Evolutionary conservation across 202 grass and related monocot genomes (phyloP), one percentile per base, ranked within the genome.

Genomic region (Setaria italica): DNA sequence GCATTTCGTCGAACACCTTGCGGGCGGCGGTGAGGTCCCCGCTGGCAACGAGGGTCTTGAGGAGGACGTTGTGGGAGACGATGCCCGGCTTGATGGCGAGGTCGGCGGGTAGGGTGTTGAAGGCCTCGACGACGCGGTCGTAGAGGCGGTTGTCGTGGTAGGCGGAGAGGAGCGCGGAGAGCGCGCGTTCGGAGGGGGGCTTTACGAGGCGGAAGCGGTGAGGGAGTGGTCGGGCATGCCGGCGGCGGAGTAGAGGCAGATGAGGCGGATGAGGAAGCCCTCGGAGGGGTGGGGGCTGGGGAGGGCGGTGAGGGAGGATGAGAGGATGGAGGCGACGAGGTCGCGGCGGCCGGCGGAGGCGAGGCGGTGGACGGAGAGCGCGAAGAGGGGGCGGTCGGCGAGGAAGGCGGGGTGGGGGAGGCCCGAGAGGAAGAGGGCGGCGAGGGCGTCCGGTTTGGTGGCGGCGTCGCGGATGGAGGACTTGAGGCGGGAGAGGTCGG

Each of bases 111-210:
- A 91, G 83, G 15, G 78, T 84, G 55, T 78, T 76, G 83, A 97
- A 93, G 72, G 90, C 82, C n/a, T 84, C 19, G 72, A 90, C 62
- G 70, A 80, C 80, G 54, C 83, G 86, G 57, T 92, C 92, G 67
- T 88, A 58, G 34, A 82, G 85, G 62, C 81, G 82, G 70, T 91
- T 92, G 67, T 93, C 76, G 65, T 90, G 67, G 84, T 89, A 97
- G 25, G 95, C 92, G 14, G 85, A 86, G 84, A 97, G 87, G 51
- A 97, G 92, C 8, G 88, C 90, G 30, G 91, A 94, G 82, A 97
- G 78, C 19, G 92, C 78, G 9, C 90, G 90, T 77, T 97, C 88
- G 29, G 90, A 84, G 20, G 90, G 82, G 9, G 79, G 84, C 19
- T 19, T 49, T 76, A 92, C 87, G 85, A 87, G 85, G 85, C 84